Base-by-base conservation (phyloP, 202 grass and related monocot genomes). In the Eragrostis tef region DNA sequence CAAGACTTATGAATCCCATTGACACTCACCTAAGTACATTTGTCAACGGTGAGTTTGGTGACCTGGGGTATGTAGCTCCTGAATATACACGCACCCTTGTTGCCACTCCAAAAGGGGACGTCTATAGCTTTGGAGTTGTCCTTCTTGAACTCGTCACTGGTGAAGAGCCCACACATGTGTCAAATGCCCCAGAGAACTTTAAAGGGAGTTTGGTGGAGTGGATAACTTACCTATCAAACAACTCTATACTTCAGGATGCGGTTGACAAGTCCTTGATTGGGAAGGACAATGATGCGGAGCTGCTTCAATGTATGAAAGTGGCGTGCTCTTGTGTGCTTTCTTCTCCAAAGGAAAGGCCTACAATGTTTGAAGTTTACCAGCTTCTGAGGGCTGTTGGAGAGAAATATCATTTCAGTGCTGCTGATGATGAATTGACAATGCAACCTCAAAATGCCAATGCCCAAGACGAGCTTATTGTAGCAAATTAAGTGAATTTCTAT, bases 1-100 rank as follows among this genome's bases (percentile, higher is more conserved):
- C 96, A 71, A 89, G 90, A 86, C 89, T 96, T 64, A 99, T 99
- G 96, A 99, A 99, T 90, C 90, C 96, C 10, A 79, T 99, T 31
- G 96, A 99, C 81, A 99, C 96, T n/a, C 96, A 95, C 85, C 86
- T 99, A 25, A 99, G 96, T 71, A 99, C 96, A 72, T 95, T 99
- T 43, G 83, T 95, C 34, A 99, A 96, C 9, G 90, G 96, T 53
- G 96, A 99, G 77, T 99, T 99, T 70, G 96, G 96, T 15, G 96
- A 99, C 78, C 67, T 99, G 47, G 96, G 93, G 0, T 99, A 99
- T 77, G 93, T 96, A 46, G 93, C 96, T 46, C 96, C 96, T 5
- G 96, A 99, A 74, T 99, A 99, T 57, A 59, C 87, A 6, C 89
- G 67, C 11, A 99, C 96, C 8, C 96, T 99, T 47, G 96, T 99